Percentiles rank a stretch among this genome's conserved stretches.
These are phyloP conservation scores for Talaromyces sp. DNA, from an alignment of 2,329 filamentous ascomycete genomes.

Conservation along the genomic window DNA sequence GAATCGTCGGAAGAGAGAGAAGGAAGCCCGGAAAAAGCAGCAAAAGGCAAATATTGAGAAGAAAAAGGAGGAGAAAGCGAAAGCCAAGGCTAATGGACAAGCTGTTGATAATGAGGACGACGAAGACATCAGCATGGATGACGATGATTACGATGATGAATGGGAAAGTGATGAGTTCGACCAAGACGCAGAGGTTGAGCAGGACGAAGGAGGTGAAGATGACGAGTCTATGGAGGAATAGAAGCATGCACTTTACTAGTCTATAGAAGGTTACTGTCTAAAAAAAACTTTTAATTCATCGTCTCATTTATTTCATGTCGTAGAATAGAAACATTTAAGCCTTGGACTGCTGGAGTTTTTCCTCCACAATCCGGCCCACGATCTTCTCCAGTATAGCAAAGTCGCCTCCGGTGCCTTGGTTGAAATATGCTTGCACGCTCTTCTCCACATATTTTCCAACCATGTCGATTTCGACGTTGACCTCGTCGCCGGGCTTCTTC, in stretches of 20 bases:
- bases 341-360: slow-evolving; percentile 49
- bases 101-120: slow-evolving; percentile 42
- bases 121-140: slow-evolving; percentile 46
- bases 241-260: slow-evolving; percentile 12
- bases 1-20: slow-evolving; percentile 71
- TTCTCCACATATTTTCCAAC: slow-evolving; percentile 65
- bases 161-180: slow-evolving; percentile 50
- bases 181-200: slow-evolving; percentile 44
- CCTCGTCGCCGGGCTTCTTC: slow-evolving; percentile 73
- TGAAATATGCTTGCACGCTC: slow-evolving; percentile 75
- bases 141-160: slow-evolving; percentile 41
- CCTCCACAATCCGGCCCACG: slow-evolving; percentile 69
- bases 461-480: slow-evolving; percentile 93
- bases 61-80: slow-evolving; percentile 65
- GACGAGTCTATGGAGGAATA: slow-evolving; percentile 41
- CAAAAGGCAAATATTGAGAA: slow-evolving; percentile 88
- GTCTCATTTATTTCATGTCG: neutral
- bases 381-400: slow-evolving; percentile 63
- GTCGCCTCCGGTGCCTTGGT: slow-evolving; percentile 33
- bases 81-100: slow-evolving; percentile 37
- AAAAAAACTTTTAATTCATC: neutral
- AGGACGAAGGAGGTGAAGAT: slow-evolving; percentile 27
- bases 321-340: neutral
- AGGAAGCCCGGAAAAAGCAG: slow-evolving; percentile 72
- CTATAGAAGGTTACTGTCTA: neutral